A percentile compares a stretch with the other conserved stretches of the same genome.
Conservation (phyloP, 2,329 filamentous ascomycete species). For the Mycosphaerella sp. region DNA sequence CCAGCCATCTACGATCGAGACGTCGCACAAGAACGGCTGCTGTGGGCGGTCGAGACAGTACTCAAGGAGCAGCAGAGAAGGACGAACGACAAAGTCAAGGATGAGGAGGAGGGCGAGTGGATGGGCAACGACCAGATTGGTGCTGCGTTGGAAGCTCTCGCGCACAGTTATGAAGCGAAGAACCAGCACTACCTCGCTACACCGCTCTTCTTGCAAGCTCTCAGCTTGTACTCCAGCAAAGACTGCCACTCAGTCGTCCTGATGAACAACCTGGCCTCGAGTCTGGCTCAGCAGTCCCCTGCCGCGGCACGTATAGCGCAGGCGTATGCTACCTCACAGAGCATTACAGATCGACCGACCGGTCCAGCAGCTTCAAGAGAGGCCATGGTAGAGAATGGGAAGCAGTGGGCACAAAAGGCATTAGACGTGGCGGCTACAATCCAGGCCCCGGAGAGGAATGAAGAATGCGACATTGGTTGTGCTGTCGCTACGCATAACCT, state of each 20-base stretch:
- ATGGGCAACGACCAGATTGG: constrained; percentile 65
- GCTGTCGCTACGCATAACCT: constrained; percentile 80
- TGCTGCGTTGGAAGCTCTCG: constrained; percentile 71
- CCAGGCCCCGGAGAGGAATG: constrained; percentile 58
- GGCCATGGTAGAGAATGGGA: constrained; percentile 62
- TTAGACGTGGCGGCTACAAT: constrained; percentile 61
- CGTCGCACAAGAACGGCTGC: constrained; percentile 65
- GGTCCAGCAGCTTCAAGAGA: constrained; percentile 48
- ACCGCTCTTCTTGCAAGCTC: constrained; percentile 78
- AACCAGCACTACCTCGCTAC: constrained; percentile 74
- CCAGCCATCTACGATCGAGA: constrained; percentile 69
- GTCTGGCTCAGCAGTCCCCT: constrained; percentile 60
- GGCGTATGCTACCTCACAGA: constrained; percentile 31
- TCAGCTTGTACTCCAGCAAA: constrained; percentile 58
- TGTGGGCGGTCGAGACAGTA: constrained; percentile 75
- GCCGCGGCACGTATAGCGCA: constrained; percentile 31
- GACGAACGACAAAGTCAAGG: constrained; percentile 47
- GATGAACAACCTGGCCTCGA: constrained; percentile 77
- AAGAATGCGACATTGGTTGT: constrained; percentile 79
- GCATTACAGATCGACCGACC: constrained; percentile 33
- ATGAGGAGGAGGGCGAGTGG: constrained; percentile 63
- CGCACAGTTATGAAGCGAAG: constrained; percentile 65
- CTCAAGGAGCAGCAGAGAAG: constrained; percentile 68
- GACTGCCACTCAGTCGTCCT: constrained; percentile 75
- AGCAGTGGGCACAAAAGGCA: constrained; percentile 74